These are phyloP conservation scores for Tylopilus plumbeoviolaceoides DNA, from an alignment of 768 basidiomycete species.

Conservation along the genomic window DNA sequence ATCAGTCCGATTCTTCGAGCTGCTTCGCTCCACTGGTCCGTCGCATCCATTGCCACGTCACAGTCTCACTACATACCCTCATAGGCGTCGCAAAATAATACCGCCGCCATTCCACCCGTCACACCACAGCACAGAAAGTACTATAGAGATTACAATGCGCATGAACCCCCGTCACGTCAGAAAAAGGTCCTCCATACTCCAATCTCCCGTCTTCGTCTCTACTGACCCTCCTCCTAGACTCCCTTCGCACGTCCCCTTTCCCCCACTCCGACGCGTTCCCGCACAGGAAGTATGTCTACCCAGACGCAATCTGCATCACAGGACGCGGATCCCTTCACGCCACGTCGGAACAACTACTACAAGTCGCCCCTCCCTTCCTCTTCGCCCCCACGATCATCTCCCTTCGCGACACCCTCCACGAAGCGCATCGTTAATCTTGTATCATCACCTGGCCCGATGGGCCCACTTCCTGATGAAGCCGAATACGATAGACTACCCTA, in stretches of 20 bases:
- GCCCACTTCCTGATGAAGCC: conserved; percentile 56
- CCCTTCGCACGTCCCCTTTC: conserved; percentile 39
- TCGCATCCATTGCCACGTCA: conserved; percentile 17
- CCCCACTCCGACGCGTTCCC: conserved; percentile 39
- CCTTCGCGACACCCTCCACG: conserved; percentile 56
- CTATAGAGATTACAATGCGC: conserved; percentile 43
- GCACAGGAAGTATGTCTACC: conserved; percentile 30
- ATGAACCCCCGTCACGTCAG: conserved; percentile 30
- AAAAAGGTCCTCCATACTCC: conserved; percentile 21
- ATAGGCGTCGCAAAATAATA: conserved; percentile 29
- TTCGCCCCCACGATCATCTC: conserved; percentile 57
- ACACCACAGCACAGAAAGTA: conserved; percentile 62
- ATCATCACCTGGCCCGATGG: conserved; percentile 81
- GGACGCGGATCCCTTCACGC: conserved; percentile 46
- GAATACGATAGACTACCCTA: conserved; percentile 69
- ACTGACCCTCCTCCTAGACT: conserved; percentile 13
- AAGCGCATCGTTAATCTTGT: conserved; percentile 66
- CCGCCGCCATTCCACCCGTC: conserved; percentile 35
- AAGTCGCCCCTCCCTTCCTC: conserved; percentile 55
- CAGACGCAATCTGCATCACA: conserved; percentile 27
- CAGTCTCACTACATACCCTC: conserved; percentile 12
- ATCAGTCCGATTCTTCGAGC: conserved; percentile 29
- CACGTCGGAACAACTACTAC: conserved; percentile 40
- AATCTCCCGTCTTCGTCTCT: background rate
- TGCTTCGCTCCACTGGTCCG: conserved; percentile 39